A percentile compares a stretch with the other conserved stretches of the same genome.
phyloP scores from a whole-genome alignment of 1,284 basidiomycete genomes.

The Malassezia restricta region DNA sequence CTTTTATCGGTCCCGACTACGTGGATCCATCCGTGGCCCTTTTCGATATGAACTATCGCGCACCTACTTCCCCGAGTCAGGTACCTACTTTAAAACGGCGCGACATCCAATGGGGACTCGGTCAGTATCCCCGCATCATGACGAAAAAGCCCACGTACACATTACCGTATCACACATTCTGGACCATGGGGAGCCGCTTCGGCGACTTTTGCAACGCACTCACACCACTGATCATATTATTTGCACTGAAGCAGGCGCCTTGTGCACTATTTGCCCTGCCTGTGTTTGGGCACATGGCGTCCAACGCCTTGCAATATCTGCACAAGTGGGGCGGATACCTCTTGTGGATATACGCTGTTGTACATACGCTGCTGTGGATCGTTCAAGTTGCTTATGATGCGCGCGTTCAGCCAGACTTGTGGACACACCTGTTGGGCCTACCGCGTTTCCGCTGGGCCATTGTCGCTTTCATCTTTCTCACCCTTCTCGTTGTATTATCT shows the following conservation, averaged over 20 bases:
- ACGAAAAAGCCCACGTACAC: constrained; percentile 50
- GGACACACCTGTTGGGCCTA: constrained; percentile 58
- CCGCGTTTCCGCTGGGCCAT: constrained; percentile 63
- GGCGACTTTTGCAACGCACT: constrained; percentile 68
- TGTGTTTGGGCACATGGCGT: constrained; percentile 58
- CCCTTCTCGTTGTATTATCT: constrained; percentile 57
- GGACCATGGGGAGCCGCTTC: constrained; percentile 62
- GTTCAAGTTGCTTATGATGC: constrained; percentile 55
- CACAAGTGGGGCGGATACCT: constrained; percentile 64
- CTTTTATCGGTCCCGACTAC: constrained; percentile 61
- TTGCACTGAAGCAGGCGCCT: constrained; percentile 69
- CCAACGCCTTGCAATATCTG: constrained; percentile 63
- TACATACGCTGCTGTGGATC: constrained; percentile 65
- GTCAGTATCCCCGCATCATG: constrained; percentile 25
- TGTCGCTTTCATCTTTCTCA: constrained; percentile 61
- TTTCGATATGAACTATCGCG: constrained; percentile 29
- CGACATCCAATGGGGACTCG: constrained; percentile 32
- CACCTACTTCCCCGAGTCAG: constrained; percentile 19
- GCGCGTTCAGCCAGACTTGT: constrained; percentile 53
- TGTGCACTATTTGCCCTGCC: constrained; percentile 66
- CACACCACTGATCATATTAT: constrained; percentile 62
- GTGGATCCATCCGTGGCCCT: constrained; percentile 52
- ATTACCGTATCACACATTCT: constrained; percentile 61
- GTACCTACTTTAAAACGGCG: not conserved
- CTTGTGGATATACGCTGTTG: constrained; percentile 59